Evolutionary conservation across 2,329 filamentous ascomycete genomes (phyloP), one percentile per base, ranked within the genome.

Genomic region (Zasmidium citrigriseum): DNA sequence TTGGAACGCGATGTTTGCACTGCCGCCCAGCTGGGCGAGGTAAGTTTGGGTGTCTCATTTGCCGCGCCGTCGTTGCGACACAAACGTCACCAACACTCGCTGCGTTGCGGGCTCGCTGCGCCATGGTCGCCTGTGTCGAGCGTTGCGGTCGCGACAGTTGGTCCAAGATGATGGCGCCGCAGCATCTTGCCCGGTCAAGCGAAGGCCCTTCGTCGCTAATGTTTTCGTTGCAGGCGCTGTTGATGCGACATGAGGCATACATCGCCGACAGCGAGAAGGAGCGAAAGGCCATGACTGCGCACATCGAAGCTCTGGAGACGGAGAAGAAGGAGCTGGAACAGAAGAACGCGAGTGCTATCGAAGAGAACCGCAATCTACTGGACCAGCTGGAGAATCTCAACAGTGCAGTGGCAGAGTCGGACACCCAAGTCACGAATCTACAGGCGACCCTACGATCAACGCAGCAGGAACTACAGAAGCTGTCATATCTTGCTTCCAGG

Each of bases 181-280:
- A 34, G 22, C 23, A 45, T 50, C 34, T 41, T 41, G 51, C 41
- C 27, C 48, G 50, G 54, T 49, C 25, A 10, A 29, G 46, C 27
- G 52, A 44, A 52, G 44, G 27, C 25, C 29, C 49, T 18, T 83
- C 82, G 78, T 89, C 65, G 66, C 69, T 96, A 77, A 96, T 86
- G 54, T 89, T 86, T 76, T 79, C 83, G 54, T 76, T 89, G 59
- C 87, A 98, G 95, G 92, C 92, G 60, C 83, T 99, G 57, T 86
- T 99, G 45, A 86, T 89, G 64, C 89, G 93, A 69, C 93, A 99
- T 83, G 93, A 98, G 80, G 87, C 90, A 59, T 97, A 96, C 76
- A 93, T 97, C 83, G 88, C 88, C 67, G 91, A 96, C 74, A 91
- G 93, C 59, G 92, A 96, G 79, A 86, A 87, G 67, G 92, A 97